Evolutionary conservation across 305 asterid genomes (phyloP), one percentile per base, ranked within the genome.

Genomic region (Solanum hybrid): DNA sequence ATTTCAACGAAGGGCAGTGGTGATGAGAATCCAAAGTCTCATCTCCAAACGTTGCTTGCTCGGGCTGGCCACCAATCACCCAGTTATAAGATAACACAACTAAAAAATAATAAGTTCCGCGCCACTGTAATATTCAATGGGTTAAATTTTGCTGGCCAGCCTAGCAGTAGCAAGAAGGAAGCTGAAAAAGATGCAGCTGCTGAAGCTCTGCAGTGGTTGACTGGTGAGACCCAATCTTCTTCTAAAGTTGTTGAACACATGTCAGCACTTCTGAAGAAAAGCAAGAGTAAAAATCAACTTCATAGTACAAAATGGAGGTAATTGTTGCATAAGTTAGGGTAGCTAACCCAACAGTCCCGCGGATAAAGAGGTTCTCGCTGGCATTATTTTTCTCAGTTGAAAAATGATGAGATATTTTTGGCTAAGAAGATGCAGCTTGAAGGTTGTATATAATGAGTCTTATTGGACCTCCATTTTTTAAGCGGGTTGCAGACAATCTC

Each of bases 101-200:
- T 96, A 86, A 95, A 94, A 79, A 93, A 94, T 91, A 96, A 95
- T 89, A 91, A 91, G 92, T 97, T 96, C 92, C 94, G 95, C 72
- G 91, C 98, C 45, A 94, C 94, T 38, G 97, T 94, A 89, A 71
- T 91, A 86, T 95, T 96, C 92, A 95, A 93, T 86, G 98, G 98
- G 87, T 90, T 97, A 90, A 95, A 95, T 92, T 96, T 97, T 90
- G 90, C 75, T 24, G 99, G 99, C 89, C 94, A 87, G 91, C 94
- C 98, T 90, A 92, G 93, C 69, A 91, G 93, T 87, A 95, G 94
- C 93, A 95, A 95, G 93, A 97, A 95, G 93, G 98, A 94, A 60
- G 98, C 99, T 40, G 99, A 96, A 89, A 96, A 96, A 90, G 98
- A 93, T 89, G 98, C 99, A 36, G 99, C 99, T 90, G 93, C 94